phyloP scores from a whole-genome alignment of 345 rosid species.

The Acer yangbiense region DNA sequence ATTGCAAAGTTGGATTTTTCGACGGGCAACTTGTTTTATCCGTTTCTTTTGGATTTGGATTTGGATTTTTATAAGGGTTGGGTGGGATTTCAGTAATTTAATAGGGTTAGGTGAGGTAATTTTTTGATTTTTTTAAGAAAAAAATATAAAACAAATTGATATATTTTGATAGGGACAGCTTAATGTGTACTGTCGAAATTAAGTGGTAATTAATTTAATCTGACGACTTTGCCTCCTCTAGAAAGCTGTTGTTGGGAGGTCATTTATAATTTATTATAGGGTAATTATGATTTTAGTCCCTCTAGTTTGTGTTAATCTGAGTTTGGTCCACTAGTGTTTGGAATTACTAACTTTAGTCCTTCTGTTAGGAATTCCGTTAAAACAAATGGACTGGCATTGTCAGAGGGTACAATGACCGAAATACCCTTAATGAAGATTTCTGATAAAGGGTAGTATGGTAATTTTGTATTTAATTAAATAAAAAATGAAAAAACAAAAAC shows the following conservation, averaged over 20 bases:
- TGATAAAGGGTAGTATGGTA: no score
- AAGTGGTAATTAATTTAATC: not conserved
- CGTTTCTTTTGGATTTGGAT: not conserved
- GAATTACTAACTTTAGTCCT: no score
- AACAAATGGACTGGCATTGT: no score
- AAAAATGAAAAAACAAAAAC: no score
- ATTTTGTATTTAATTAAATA: no score
- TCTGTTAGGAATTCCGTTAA: no score
- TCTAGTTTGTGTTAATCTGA: no score
- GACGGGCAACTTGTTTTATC: slow-evolving; percentile 28
- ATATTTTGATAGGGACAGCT: not conserved
- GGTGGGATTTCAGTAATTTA: not conserved
- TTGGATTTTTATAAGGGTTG: not conserved
- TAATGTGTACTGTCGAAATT: not conserved
- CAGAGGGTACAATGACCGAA: no score
- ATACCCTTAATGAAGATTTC: no score
- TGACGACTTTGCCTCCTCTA: not conserved
- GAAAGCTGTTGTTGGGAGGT: not conserved
- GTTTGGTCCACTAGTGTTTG: no score
- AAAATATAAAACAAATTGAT: not conserved
- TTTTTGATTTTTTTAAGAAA: not conserved
- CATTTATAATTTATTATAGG: not conserved
- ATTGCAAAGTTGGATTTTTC: not conserved
- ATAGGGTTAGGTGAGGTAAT: not conserved
- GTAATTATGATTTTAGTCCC: no score